phyloP scores from a whole-genome alignment of 352 stramenopile species.

The Phytopythium kandeliae region DNA sequence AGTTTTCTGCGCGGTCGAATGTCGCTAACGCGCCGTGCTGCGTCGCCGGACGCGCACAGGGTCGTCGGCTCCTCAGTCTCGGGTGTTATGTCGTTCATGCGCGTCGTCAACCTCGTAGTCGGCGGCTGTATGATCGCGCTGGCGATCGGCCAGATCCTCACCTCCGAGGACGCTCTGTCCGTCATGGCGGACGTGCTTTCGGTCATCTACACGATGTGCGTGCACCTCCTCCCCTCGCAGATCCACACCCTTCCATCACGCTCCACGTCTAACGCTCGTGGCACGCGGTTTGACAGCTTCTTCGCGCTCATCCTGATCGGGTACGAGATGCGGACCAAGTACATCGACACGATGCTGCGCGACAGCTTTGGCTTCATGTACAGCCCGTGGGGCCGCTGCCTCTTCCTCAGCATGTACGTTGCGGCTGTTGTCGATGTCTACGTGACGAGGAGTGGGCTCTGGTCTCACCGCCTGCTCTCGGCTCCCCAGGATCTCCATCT shows the following conservation, averaged over 20 bases:
- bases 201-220: conserved; percentile 85
- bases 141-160: conserved; percentile 59
- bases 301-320: conserved; percentile 79
- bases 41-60: conserved; percentile 20
- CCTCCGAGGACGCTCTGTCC: conserved; percentile 58
- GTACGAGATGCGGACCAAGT: conserved; percentile 75
- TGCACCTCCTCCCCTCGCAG: not conserved
- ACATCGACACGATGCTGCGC: conserved; percentile 62
- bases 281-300: conserved; percentile 33
- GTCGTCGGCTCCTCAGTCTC: conserved; percentile 81
- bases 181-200: conserved; percentile 72
- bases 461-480: not conserved
- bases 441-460: no score
- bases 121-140: conserved; percentile 73
- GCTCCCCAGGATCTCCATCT: conserved; percentile 76
- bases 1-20: no score
- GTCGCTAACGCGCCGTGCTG: not conserved
- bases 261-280: conserved; percentile 1
- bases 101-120: conserved; percentile 69
- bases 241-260: no score
- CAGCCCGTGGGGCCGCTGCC: conserved; percentile 79
- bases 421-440: no score
- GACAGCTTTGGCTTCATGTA: conserved; percentile 88
- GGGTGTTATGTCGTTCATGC: conserved; percentile 70
- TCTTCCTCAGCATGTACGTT: conserved; percentile 85